Conservation (phyloP, 306 rosid species). For the Glycine tomentella region DNA sequence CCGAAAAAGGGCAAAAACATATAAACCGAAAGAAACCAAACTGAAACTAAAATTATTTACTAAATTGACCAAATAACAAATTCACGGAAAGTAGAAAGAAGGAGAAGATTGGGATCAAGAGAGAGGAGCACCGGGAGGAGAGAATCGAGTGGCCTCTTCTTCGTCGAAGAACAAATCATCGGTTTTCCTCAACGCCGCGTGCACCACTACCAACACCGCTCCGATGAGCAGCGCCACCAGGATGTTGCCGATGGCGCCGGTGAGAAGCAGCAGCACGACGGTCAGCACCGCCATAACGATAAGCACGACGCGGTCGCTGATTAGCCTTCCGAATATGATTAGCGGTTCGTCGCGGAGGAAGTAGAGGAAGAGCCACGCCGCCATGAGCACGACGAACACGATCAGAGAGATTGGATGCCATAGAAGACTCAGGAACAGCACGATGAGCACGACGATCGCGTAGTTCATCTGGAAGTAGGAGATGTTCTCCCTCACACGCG, state of each 20-base stretch:
- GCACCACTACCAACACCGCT: slow-evolving; percentile 49
- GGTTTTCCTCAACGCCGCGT: slow-evolving; percentile 68
- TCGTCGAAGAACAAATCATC: slow-evolving; percentile 64
- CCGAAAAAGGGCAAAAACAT: neutral
- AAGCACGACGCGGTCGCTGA: slow-evolving; percentile 69
- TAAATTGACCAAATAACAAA: neutral
- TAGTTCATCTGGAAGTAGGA: slow-evolving; percentile 79
- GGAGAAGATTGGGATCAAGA: slow-evolving; percentile 36
- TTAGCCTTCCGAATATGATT: slow-evolving; percentile 50
- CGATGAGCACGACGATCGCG: slow-evolving; percentile 54
- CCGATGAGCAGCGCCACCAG: slow-evolving; percentile 55
- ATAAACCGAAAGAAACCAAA: neutral
- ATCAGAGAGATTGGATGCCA: slow-evolving; percentile 83
- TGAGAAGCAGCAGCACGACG: slow-evolving; percentile 58
- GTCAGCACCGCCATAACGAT: slow-evolving; percentile 57
- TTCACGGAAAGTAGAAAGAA: neutral
- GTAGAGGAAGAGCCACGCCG: slow-evolving; percentile 74
- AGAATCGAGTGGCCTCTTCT: slow-evolving; percentile 52
- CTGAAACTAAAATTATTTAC: neutral
- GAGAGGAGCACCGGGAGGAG: slow-evolving; percentile 24
- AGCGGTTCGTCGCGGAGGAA: slow-evolving; percentile 85
- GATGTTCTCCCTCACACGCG: slow-evolving; percentile 56
- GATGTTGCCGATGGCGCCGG: slow-evolving; percentile 61
- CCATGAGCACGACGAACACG: slow-evolving; percentile 60
- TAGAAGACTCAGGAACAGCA: slow-evolving; percentile 66